Evolutionary conservation across 148 eudicot genomes (phyloP).

Genomic region (Polygonum maritimum): DNA sequence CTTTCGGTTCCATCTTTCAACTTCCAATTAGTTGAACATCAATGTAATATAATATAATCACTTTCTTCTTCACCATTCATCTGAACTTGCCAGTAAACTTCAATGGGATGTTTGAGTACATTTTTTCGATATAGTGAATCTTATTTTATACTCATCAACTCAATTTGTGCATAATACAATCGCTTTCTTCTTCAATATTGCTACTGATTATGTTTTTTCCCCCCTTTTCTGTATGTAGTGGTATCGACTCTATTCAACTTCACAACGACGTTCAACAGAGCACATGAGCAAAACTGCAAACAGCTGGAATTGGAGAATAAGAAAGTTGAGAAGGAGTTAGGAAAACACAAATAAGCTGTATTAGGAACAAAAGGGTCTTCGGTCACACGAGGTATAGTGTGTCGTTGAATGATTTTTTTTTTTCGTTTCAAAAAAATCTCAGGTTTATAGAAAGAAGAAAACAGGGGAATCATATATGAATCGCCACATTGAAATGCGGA

Average conservation of each 20-base stretch:
- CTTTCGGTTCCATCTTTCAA: neutral
- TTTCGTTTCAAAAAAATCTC: neutral
- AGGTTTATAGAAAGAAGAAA: neutral
- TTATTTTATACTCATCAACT: too few species aligned
- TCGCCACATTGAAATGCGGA: neutral
- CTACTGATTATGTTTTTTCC: neutral
- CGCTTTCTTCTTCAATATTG: neutral
- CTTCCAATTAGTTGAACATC: neutral
- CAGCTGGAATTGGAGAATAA: constrained; percentile 62
- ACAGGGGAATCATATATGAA: neutral
- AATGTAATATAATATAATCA: neutral
- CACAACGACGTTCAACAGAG: constrained; percentile 54
- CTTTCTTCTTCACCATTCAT: neutral
- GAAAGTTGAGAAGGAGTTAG: constrained; percentile 54
- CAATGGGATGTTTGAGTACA: too few species aligned
- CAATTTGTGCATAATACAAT: too few species aligned
- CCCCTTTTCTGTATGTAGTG: constrained; percentile 29
- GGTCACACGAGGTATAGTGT: constrained; percentile 19
- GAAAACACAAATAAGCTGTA: constrained; percentile 27
- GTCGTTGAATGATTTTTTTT: neutral
- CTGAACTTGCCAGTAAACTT: neutral
- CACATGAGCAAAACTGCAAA: constrained; percentile 71
- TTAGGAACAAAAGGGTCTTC: constrained; percentile 15
- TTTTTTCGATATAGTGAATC: too few species aligned
- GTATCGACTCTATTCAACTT: constrained; percentile 65